Evolutionary conservation across 2,329 filamentous ascomycete species (phyloP), one percentile per base, ranked within the genome.

Genomic region (Ramularia endophylla): DNA sequence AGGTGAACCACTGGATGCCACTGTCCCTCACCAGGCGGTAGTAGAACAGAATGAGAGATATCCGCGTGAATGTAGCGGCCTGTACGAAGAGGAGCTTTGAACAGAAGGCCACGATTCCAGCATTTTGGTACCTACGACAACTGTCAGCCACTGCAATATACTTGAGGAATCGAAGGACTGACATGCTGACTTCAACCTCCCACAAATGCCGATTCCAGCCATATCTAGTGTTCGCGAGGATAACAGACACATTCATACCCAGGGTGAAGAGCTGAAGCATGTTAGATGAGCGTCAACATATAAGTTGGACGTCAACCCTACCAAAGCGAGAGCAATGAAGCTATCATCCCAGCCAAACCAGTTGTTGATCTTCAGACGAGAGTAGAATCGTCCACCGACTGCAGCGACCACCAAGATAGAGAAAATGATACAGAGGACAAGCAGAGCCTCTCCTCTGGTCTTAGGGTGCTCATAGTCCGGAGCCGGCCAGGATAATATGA

Each of bases 1-100:
- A 64, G 11, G 48, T 57, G 53, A 69, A 71, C 56, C 61, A 61
- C 1, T 37, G 51, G 36, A 60, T 61, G 1, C 59, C 60, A n/a
- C 61, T 63, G 44, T 71, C 66, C 8, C 60, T 44, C 6, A 70
- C 57, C 8, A 71, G 55, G 9, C 69, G 62, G 38, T 69, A 70
- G 47, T 71, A 72, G 50, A 71, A 69, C 48, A 57, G 65, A 25
- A 70, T 63, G 7, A 72, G 54, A 0, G 66, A 69, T 12, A 69
- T 54, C 12, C 69, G 57, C 0, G 67, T 70, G 42, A 69, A 70
- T 0, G 63, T 65, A 1, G 67, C 58, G 2, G 67, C 66, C 9
- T 61, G 51, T 2, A 60, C 62, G 46, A 70, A 71, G 4, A 66
- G 51, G 5, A 67, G 38, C 47, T 71, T 71, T 3, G 67, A 60